These are phyloP conservation scores for Aureobasidium sp. DNA, from an alignment of 2,329 filamentous ascomycete species.

Conservation along the genomic window DNA sequence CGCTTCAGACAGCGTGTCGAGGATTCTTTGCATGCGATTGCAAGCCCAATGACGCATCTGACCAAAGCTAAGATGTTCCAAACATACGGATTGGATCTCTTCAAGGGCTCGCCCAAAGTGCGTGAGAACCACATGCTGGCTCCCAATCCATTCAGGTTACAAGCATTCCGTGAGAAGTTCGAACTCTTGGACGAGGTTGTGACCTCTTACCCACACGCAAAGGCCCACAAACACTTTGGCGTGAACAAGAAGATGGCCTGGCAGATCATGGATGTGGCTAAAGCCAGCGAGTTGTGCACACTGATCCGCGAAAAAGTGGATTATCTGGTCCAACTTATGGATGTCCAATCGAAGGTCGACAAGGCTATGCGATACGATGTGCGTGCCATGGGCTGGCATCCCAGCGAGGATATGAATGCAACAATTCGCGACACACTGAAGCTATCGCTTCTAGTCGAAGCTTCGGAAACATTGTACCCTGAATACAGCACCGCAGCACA, in stretches of 20 bases:
- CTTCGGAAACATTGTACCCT: constrained; percentile 34
- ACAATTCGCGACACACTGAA: constrained; percentile 32
- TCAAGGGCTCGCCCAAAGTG: constrained; percentile 34
- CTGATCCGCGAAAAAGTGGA: constrained; percentile 36
- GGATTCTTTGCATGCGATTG: constrained; percentile 35
- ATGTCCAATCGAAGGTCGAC: constrained; percentile 36
- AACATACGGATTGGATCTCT: constrained; percentile 30
- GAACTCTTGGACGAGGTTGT: constrained; percentile 33
- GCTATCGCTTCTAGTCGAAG: constrained; percentile 35
- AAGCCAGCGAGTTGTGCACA: constrained; percentile 34
- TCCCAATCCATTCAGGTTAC: constrained; percentile 25
- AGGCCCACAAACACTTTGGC: neutral
- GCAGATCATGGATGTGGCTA: constrained; percentile 32
- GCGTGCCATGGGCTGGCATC: constrained; percentile 40
- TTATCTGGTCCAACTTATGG: constrained; percentile 34
- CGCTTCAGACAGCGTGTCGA: constrained; percentile 30
- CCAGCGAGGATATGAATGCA: constrained; percentile 24
- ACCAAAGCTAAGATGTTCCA: constrained; percentile 37
- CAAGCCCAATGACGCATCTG: constrained; percentile 31
- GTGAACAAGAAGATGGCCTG: constrained; percentile 25
- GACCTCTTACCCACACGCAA: constrained; percentile 5
- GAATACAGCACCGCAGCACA: constrained; percentile 35
- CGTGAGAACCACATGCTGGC: constrained; percentile 26
- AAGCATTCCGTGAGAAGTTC: constrained; percentile 38
- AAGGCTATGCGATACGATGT: constrained; percentile 37